Evolutionary conservation across 257 asterid genomes (phyloP).

Genomic region (Ilex aquifolium): DNA sequence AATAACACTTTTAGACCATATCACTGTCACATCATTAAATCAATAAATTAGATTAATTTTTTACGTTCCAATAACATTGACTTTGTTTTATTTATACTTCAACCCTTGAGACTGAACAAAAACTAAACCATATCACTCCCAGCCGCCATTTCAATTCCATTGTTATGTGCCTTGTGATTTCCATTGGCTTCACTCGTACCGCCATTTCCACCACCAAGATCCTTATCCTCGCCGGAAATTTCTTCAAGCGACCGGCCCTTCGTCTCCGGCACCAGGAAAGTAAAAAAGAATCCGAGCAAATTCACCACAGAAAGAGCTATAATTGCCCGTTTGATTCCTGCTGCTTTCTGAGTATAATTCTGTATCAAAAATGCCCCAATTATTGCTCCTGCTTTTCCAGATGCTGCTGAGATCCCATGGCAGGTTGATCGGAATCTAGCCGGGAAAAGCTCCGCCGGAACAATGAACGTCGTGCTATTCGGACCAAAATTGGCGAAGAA

Average conservation of each 20-base stretch:
- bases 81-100: too few species aligned
- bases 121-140: too few species aligned
- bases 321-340: not conserved
- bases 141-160: too few species aligned
- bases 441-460: not conserved
- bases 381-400: not conserved
- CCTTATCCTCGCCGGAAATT: not conserved
- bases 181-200: too few species aligned
- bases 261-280: not conserved
- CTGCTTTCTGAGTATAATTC: not conserved
- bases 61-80: too few species aligned
- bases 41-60: too few species aligned
- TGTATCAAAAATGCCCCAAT: not conserved
- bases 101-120: too few species aligned
- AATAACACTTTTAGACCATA: too few species aligned
- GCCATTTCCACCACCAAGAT: not conserved
- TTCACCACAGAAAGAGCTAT: not conserved
- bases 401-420: slow-evolving; percentile 1
- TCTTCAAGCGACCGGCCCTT: slow-evolving; percentile 1
- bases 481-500: slow-evolving; percentile 1
- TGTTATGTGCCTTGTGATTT: too few species aligned
- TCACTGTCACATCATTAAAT: too few species aligned
- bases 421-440: not conserved
- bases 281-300: not conserved
- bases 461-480: not conserved